phyloP scores from a whole-genome alignment of 1,284 basidiomycete species.

The Irpex sp. region DNA sequence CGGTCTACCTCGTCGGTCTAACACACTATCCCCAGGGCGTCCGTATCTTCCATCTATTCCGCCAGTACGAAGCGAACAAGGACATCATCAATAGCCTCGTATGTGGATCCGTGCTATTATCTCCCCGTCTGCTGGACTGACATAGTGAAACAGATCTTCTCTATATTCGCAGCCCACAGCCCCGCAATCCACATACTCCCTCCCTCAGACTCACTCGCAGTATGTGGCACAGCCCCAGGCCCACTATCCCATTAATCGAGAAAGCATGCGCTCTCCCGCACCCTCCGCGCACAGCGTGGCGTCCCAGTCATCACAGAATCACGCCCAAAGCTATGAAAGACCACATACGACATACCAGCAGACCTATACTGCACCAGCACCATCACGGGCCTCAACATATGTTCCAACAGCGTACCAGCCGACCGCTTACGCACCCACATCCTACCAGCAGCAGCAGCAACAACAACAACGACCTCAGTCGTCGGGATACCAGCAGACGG shows the following conservation, averaged over 20 bases:
- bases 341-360: not conserved
- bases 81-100: not conserved
- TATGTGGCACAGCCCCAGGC: slow-evolving; percentile 1
- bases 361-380: not conserved
- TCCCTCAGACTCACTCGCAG: not conserved
- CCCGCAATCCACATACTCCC: slow-evolving; percentile 2
- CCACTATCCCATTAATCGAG: not conserved
- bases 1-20: not conserved
- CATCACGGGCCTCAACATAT: slow-evolving; percentile 4
- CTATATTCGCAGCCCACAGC: not conserved
- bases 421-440: slow-evolving; percentile 2
- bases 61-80: not conserved
- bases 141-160: not conserved
- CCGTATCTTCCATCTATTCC: slow-evolving; percentile 10
- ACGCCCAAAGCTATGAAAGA: not conserved
- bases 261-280: slow-evolving; percentile 1
- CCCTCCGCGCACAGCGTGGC: slow-evolving; percentile 3
- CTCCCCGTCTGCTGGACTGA: not conserved
- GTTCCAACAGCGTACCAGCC: slow-evolving; percentile 4
- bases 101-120: not conserved
- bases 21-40: slow-evolving; percentile 1
- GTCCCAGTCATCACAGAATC: not conserved
- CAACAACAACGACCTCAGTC: slow-evolving; percentile 1
- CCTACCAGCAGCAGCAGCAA: not conserved
- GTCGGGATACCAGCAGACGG: not conserved